Base-by-base conservation (phyloP, 2,329 filamentous ascomycete species). In the Xylariaceae sp. region DNA sequence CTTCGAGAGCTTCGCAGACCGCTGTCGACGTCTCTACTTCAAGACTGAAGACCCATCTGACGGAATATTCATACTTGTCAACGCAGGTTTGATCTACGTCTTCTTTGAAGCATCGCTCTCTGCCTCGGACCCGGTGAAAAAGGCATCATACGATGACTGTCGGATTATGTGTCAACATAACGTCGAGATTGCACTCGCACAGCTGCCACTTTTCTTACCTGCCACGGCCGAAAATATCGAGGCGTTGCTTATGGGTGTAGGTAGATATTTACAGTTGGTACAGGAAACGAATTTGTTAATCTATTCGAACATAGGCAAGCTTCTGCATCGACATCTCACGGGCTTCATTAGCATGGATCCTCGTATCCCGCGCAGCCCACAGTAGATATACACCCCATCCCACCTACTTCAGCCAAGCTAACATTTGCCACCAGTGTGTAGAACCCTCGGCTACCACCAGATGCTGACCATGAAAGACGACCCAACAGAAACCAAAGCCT, bases 11-110 rank as follows among this genome's bases (percentile, higher is more conserved):
- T 80, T 82, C 55, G 70, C 73, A 4, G 73, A 75, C 45, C 69
- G 76, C 6, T 82, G 79, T 55, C 75, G 72, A n/a, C 65, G 66
- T 7, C 57, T 72, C 2, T 82, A 81, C 57, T 81, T 81, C 48
- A 70, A 73, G 13, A 76, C 76, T 0, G 77, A 81, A 5, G 75
- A 79, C 42, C 74, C 76, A 52, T 73, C 74, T 5, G 73, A 81
- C 48, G 69, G 75, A 13, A 73, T 69, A 2, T 82, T 81, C 55
- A 74, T 79, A 54, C 60, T 65, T 19, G 66, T 69, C 2, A 68
- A 66, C 48, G 58, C 60, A 0, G 67, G 67, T 0, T 60, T 70
- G 0, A 60, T 60, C 10, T 66, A 69, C 45, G 50, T 69, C 7
- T 70, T 69, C 56, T 66, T 69, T 54, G 68, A 70, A 41, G 60